These are phyloP conservation scores for Camptophora hylomeconis DNA, from an alignment of 2,329 filamentous ascomycete species.

Conservation along the genomic window DNA sequence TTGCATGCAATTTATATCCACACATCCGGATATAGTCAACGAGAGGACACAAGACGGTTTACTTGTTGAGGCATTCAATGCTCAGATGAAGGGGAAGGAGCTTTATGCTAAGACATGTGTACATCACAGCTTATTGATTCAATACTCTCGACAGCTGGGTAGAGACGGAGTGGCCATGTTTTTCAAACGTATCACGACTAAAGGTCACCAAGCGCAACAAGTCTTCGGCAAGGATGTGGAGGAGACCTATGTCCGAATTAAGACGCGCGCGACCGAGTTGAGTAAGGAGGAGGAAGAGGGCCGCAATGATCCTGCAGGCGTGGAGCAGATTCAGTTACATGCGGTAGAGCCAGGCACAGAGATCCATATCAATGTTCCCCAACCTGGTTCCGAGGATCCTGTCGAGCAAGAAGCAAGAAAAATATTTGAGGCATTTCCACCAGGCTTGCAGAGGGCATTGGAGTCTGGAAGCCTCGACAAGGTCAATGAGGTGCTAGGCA, in stretches of 20 bases:
- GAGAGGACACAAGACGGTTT: conserved; percentile 86
- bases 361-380: conserved; percentile 76
- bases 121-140: conserved; percentile 80
- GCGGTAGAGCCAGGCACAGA: conserved; percentile 86
- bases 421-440: conserved; percentile 73
- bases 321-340: conserved; percentile 95
- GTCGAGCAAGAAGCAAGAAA: conserved; percentile 48
- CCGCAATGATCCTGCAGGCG: conserved; percentile 44
- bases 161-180: conserved; percentile 80
- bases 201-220: conserved; percentile 76
- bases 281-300: conserved; percentile 45
- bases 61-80: conserved; percentile 82
- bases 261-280: conserved; percentile 62
- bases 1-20: conserved; percentile 63
- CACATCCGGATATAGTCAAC: conserved; percentile 62
- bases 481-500: conserved; percentile 75
- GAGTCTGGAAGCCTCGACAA: conserved; percentile 81
- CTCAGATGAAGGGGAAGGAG: conserved; percentile 61
- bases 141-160: conserved; percentile 87
- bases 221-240: conserved; percentile 90
- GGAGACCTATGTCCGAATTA: conserved; percentile 73
- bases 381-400: conserved; percentile 52
- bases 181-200: conserved; percentile 89
- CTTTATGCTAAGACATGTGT: conserved; percentile 77
- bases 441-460: conserved; percentile 68